Evolutionary conservation across 139 green algal species (phyloP).

Genomic region (Chloropicon primus): DNA sequence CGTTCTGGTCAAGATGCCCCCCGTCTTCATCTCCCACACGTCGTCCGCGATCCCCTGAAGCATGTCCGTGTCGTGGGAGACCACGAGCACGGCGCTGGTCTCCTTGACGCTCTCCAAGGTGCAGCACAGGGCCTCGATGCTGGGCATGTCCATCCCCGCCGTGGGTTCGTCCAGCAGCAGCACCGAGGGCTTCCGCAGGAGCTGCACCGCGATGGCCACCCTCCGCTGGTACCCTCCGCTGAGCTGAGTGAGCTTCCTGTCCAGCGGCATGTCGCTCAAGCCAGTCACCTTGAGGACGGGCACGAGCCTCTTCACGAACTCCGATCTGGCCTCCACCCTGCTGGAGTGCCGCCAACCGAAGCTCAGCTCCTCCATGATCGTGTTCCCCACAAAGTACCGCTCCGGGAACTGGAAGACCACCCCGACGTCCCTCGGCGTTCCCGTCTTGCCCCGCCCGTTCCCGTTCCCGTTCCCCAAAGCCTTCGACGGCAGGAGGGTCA

Average conservation of each 20-base stretch:
- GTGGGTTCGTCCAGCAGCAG: constrained; percentile 89
- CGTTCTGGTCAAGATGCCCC: constrained; percentile 14
- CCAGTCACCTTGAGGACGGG: constrained; percentile 17
- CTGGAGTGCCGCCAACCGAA: constrained; percentile 35
- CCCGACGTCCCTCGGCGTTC: constrained; percentile 37
- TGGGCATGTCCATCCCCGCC: constrained; percentile 67
- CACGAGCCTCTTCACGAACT: constrained; percentile 13
- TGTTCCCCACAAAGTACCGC: constrained; percentile 73
- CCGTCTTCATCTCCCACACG: constrained; percentile 49
- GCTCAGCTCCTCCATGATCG: constrained; percentile 32
- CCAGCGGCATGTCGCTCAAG: constrained; percentile 42
- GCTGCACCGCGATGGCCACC: constrained; percentile 77
- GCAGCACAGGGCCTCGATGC: constrained; percentile 26
- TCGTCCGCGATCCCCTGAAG: constrained; percentile 56
- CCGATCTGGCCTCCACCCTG: constrained; percentile 12
- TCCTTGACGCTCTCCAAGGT: constrained; percentile 40
- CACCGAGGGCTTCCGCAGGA: constrained; percentile 40
- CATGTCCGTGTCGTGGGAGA: constrained; percentile 73
- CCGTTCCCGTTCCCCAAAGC: too few relatives aligned
- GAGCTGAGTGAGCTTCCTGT: constrained; percentile 42
- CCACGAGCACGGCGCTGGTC: constrained; percentile 71
- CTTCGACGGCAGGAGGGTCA: background rate
- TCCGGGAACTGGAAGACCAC: constrained; percentile 95
- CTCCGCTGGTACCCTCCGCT: constrained; percentile 76
- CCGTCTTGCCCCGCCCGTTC: background rate